phyloP scores from a whole-genome alignment of 805 yeast species.

The Wickerhamomyces pijperi region DNA sequence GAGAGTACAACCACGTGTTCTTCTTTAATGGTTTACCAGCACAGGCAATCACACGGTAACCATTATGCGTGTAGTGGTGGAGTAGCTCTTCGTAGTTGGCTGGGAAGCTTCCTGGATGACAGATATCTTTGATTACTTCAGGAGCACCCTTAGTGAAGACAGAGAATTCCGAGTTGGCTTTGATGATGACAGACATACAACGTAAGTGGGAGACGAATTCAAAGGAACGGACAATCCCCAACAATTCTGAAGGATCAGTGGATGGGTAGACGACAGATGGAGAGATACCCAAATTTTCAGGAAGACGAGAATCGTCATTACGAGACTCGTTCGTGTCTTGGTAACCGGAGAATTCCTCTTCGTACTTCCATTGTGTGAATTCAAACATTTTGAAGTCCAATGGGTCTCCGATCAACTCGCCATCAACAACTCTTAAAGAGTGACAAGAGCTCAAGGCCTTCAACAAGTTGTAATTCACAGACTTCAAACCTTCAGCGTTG shows the following conservation, averaged over 20 bases:
- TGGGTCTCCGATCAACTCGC: conserved; percentile 85
- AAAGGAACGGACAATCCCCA: conserved; percentile 44
- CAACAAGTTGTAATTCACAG: conserved; percentile 20
- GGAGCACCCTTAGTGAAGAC: conserved; percentile 94
- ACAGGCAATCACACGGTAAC: conserved; percentile 92
- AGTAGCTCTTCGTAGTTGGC: conserved; percentile 59
- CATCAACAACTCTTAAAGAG: conserved; percentile 70
- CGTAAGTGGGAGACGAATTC: conserved; percentile 81
- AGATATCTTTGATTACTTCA: conserved; percentile 75
- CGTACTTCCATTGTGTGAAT: conserved; percentile 68
- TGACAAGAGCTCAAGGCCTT: conserved; percentile 59
- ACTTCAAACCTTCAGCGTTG: conserved; percentile 15
- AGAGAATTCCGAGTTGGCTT: conserved; percentile 30
- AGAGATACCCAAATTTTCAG: conserved; percentile 30
- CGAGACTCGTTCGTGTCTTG: conserved; percentile 26
- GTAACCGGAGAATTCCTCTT: conserved; percentile 48
- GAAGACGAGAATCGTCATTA: conserved; percentile 25
- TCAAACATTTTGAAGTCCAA: conserved; percentile 88
- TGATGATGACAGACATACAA: conserved; percentile 79
- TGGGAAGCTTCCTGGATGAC: conserved; percentile 65
- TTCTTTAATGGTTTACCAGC: conserved; percentile 49
- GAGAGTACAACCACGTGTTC: conserved; percentile 37
- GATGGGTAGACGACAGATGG: conserved; percentile 42
- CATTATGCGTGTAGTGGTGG: conserved; percentile 82
- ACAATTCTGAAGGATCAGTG: conserved; percentile 24